Conservation (phyloP, 2,329 filamentous ascomycete genomes). For the Talaromyces marneffei region DNA sequence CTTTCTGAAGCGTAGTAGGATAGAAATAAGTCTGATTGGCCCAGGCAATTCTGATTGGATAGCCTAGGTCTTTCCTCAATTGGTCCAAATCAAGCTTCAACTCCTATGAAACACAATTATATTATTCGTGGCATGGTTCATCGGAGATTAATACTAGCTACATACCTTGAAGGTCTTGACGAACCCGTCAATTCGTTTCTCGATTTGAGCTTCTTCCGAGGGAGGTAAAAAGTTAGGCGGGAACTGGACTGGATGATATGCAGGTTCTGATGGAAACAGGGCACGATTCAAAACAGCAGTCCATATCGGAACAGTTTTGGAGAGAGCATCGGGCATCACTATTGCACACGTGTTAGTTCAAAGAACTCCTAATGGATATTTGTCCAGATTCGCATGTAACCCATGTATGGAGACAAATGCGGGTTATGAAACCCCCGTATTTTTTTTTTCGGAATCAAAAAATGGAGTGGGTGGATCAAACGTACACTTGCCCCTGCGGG, state of each 20-base stretch:
- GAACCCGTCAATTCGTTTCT: constrained; percentile 53
- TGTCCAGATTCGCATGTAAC: constrained; percentile 16
- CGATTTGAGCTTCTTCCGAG: constrained; percentile 77
- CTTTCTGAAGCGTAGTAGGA: constrained; percentile 39
- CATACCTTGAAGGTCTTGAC: constrained; percentile 45
- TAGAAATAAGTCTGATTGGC: constrained; percentile 61
- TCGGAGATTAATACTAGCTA: background rate
- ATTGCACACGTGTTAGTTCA: constrained; percentile 4
- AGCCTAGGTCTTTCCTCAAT: constrained; percentile 54
- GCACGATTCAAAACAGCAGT: constrained; percentile 75
- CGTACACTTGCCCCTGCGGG: constrained; percentile 76
- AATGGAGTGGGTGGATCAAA: constrained; percentile 17
- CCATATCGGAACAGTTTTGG: constrained; percentile 93
- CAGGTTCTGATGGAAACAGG: constrained; percentile 58
- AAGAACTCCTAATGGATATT: background rate
- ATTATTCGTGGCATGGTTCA: constrained; percentile 10
- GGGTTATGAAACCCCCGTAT: background rate
- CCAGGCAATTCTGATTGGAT: constrained; percentile 75
- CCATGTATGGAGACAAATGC: background rate
- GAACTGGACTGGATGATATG: constrained; percentile 56
- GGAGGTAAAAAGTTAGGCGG: constrained; percentile 65
- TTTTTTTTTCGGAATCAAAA: constrained; percentile 1
- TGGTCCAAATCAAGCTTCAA: constrained; percentile 56
- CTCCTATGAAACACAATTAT: constrained; percentile 38
- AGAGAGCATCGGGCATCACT: constrained; percentile 90